Base-by-base conservation (phyloP, 2,329 filamentous ascomycete genomes). In the Xylaria arbuscula region DNA sequence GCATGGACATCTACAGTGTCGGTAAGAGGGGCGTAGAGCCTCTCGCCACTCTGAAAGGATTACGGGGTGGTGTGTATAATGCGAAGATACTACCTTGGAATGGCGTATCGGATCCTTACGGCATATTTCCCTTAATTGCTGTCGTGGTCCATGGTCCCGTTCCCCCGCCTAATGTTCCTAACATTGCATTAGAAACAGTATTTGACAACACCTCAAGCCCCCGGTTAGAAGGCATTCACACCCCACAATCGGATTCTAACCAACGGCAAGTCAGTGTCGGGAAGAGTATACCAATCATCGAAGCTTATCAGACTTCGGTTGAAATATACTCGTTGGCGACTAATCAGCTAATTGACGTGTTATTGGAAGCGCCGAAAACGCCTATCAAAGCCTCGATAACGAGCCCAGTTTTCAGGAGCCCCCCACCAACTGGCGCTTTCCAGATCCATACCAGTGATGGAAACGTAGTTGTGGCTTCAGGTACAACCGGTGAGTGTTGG, bases 301-400 rank as follows among this genome's bases (percentile, higher is more conserved):
- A 88, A 58, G 85, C 86, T 55, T 97, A 95, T 76, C 94, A 97
- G 79, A 98, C 94, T 0, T 91, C 91, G 0, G 93, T 97, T 6
- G 93, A 98, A 73, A 84, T 98, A 0, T 97, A 95, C 79, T 98
- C 94, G 0, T 82, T 98, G 68, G 89, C 88, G 73, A 92, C 90
- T n/a, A 90, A 90, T 74, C 86, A 88, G 69, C 87, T 88, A 64
- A 81, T 98, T 63, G 87, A 90, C 32, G 91, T 92, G 0, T 83
- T 98, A 9, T 90, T 97, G 68, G 87, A 90, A 74, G 89, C 91
- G 51, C 87, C 92, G 58, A 84, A 88, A 77, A 83, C 89, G 62
- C 82, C 88, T 55, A 80, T 92, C 74, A 84, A 86, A 75, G 82
- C 87, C 68, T 82, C 90, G 45, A 81, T 89, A 36, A 84, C 85